Evolutionary conservation across 306 rosid genomes (phyloP).

Genomic region (Sphenostylis stenocarpa): DNA sequence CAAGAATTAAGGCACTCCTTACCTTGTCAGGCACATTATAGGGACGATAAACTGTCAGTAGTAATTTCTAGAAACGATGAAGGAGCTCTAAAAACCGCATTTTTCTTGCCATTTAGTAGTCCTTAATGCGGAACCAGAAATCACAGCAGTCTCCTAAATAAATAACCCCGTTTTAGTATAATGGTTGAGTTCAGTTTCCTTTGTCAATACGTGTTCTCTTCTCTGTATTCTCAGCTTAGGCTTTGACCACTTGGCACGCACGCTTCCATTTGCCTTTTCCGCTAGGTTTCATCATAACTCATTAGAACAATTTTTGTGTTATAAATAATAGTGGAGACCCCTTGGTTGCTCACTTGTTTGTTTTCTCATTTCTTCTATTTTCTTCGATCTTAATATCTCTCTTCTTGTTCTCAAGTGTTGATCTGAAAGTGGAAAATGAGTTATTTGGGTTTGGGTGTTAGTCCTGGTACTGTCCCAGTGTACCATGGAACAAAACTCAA

Average conservation of each 20-base stretch:
- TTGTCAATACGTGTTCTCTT: background rate
- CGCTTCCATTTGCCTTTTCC: background rate
- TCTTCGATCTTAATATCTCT: background rate
- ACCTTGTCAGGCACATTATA: constrained; percentile 32
- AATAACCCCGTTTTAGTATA: background rate
- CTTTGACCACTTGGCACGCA: constrained; percentile 43
- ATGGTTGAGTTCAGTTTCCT: constrained; percentile 20
- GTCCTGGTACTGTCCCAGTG: constrained; percentile 74
- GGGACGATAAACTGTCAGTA: constrained; percentile 32
- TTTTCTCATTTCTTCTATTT: background rate
- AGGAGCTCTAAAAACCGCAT: constrained; percentile 16
- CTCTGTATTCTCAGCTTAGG: constrained; percentile 10
- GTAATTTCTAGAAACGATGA: constrained; percentile 23
- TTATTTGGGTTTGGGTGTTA: constrained; percentile 71
- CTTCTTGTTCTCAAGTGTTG: background rate
- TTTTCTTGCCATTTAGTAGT: background rate
- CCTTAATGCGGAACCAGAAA: constrained; percentile 33
- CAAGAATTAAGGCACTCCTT: constrained; percentile 31
- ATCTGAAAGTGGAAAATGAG: constrained; percentile 45
- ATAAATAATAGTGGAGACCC: constrained; percentile 7
- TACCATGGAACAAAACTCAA: constrained; percentile 44
- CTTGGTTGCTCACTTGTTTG: background rate
- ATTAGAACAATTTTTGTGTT: background rate
- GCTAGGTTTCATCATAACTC: constrained; percentile 24
- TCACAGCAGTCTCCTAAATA: constrained; percentile 23